Evolutionary conservation across 305 asterid species (phyloP).

Genomic region (Solanum hybrid): DNA sequence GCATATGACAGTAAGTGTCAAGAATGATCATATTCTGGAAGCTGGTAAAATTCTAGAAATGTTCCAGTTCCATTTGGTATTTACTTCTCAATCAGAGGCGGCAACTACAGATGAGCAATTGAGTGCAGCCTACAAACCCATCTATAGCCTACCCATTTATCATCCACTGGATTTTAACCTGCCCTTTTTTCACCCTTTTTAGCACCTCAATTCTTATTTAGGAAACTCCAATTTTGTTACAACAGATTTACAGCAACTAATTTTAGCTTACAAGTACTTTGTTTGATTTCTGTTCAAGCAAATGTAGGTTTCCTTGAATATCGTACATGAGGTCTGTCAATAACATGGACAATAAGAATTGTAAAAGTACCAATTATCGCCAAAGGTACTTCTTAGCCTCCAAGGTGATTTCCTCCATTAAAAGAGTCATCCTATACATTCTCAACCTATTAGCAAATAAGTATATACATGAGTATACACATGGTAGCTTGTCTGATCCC

Average conservation of each 20-base stretch:
- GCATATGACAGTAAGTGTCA: not conserved
- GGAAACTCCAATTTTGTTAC: not conserved
- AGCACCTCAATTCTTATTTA: not conserved
- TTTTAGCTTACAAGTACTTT: not conserved
- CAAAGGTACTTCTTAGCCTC: not conserved
- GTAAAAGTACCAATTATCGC: not conserved
- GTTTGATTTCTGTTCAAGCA: not conserved
- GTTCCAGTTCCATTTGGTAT: not conserved
- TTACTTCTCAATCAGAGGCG: not conserved
- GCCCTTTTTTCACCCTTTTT: not conserved
- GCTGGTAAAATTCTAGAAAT: not conserved
- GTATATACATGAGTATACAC: not conserved
- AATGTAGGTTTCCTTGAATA: not conserved
- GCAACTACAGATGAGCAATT: not conserved
- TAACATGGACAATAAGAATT: not conserved
- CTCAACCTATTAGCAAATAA: not conserved
- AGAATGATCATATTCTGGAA: not conserved
- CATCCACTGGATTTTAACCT: not conserved
- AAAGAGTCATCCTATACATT: not conserved
- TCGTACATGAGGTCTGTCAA: not conserved
- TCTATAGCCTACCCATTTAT: not conserved
- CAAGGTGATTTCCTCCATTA: not conserved
- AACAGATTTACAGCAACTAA: not conserved
- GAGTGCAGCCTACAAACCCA: not conserved
- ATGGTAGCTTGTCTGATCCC: not conserved